Conservation (phyloP, 495 filamentous ascomycete species). For the Xylaria telfairii region DNA sequence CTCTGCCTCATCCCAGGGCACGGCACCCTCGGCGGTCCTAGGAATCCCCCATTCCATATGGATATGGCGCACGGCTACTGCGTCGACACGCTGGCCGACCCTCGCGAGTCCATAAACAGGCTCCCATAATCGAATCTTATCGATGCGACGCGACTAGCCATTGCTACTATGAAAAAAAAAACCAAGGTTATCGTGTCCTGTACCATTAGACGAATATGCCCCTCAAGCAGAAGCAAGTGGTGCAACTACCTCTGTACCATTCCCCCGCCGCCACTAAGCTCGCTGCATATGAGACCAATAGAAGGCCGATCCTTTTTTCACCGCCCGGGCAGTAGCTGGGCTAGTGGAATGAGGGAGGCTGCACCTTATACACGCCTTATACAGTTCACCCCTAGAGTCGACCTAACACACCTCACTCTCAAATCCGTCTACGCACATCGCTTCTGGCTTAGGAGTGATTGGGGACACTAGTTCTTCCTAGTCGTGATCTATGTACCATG, state of each 20-base stretch:
- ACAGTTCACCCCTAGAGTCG: not conserved
- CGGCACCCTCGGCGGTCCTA: too few species aligned
- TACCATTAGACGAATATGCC: not conserved
- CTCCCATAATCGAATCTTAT: not conserved
- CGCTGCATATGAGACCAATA: constrained; percentile 17
- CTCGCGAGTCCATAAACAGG: not conserved
- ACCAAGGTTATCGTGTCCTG: not conserved
- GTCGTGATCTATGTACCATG: not conserved
- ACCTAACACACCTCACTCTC: not conserved
- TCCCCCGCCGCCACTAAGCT: not conserved
- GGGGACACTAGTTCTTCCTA: not conserved
- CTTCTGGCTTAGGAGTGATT: not conserved
- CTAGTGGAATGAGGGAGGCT: not conserved
- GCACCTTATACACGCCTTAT: constrained; percentile 12
- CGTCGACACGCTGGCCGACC: not conserved
- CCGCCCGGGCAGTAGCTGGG: not conserved
- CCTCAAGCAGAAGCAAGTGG: constrained; percentile 10
- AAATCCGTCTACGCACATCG: not conserved
- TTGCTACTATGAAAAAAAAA: not conserved
- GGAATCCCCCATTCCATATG: too few species aligned
- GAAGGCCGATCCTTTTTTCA: constrained; percentile 16
- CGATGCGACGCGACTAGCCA: not conserved
- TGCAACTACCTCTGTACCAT: constrained; percentile 11
- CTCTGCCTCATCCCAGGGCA: too few species aligned
- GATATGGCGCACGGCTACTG: not conserved